Evolutionary conservation across 306 rosid genomes (phyloP).

Genomic region (Pueraria montana): DNA sequence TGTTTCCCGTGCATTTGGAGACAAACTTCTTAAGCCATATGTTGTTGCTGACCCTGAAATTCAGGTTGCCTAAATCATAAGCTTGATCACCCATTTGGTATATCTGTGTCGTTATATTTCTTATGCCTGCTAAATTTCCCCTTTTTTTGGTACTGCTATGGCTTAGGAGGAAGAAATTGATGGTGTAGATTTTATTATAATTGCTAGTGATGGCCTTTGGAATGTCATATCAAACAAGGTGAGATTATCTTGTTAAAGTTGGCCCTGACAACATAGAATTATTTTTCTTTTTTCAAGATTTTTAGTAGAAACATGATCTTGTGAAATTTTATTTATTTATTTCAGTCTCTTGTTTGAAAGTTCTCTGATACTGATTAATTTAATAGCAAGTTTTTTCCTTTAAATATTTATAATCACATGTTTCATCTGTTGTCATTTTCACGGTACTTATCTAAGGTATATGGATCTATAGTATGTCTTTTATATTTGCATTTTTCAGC

Average conservation of each 20-base stretch:
- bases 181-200: slow-evolving; percentile 79
- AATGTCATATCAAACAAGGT: slow-evolving; percentile 87
- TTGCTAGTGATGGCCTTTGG: slow-evolving; percentile 97
- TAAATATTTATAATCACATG: too few species aligned
- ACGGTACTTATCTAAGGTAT: too few species aligned
- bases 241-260: slow-evolving; percentile 44
- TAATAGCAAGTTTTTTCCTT: too few species aligned
- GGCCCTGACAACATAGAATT: not conserved
- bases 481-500: not conserved
- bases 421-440: not conserved
- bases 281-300: not conserved
- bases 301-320: not conserved
- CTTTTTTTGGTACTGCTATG: slow-evolving; percentile 35
- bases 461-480: too few species aligned
- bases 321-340: not conserved
- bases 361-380: not conserved
- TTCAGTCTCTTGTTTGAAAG: not conserved
- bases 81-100: slow-evolving; percentile 40
- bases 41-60: slow-evolving; percentile 97
- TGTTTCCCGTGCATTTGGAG: slow-evolving; percentile 95
- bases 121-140: slow-evolving; percentile 38
- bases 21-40: slow-evolving; percentile 79
- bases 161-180: slow-evolving; percentile 83
- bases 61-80: slow-evolving; percentile 60
- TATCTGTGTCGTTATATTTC: slow-evolving; percentile 9